Evolutionary conservation across 2,329 filamentous ascomycete genomes (phyloP).

Genomic region (Colletotrichum neosansevieriae): DNA sequence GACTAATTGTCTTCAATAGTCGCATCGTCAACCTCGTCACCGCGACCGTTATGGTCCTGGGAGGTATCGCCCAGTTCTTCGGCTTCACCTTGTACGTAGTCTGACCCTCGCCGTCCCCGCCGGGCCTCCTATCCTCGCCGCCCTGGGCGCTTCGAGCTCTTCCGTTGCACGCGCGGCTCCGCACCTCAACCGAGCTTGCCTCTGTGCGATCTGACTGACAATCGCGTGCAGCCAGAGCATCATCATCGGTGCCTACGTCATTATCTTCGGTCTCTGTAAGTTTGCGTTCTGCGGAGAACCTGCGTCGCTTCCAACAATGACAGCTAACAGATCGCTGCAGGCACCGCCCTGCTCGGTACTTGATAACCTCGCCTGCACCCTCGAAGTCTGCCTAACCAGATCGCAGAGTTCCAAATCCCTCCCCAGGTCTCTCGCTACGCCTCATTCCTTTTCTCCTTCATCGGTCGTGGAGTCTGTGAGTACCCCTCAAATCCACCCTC

Average conservation of each 20-base stretch:
- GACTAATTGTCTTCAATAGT: constrained; percentile 61
- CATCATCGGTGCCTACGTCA: constrained; percentile 87
- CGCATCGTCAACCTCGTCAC: constrained; percentile 94
- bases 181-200: constrained; percentile 22
- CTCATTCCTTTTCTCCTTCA: constrained; percentile 97
- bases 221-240: constrained; percentile 69
- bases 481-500: neutral
- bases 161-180: constrained; percentile 25
- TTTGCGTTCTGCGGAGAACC: constrained; percentile 14
- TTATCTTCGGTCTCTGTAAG: constrained; percentile 89
- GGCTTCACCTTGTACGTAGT: constrained; percentile 66
- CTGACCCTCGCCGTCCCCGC: constrained; percentile 41
- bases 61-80: constrained; percentile 82
- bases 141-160: constrained; percentile 4
- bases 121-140: constrained; percentile 18
- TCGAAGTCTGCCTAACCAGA: constrained; percentile 9
- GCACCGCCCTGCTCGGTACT: constrained; percentile 74
- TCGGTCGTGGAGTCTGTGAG: constrained; percentile 94
- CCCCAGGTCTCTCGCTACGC: constrained; percentile 93
- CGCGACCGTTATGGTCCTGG: constrained; percentile 87
- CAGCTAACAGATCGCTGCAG: constrained; percentile 54
- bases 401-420: constrained; percentile 89
- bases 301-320: neutral
- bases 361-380: neutral
- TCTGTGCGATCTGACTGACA: constrained; percentile 35